Evolutionary conservation across 106 monocot genomes (phyloP), one percentile per base, ranked within the genome.

Genomic region (Allium sativum): DNA sequence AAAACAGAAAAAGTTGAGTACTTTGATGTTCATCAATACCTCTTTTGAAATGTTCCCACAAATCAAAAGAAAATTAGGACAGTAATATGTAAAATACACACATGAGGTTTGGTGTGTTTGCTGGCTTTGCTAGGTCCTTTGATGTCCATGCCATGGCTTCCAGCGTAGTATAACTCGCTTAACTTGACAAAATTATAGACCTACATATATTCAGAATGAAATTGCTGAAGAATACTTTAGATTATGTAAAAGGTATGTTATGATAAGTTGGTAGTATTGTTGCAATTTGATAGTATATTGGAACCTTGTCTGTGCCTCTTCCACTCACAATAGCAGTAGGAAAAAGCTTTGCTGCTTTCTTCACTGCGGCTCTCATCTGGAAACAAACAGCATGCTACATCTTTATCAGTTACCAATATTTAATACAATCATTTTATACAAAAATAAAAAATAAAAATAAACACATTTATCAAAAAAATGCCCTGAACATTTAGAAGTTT

Each of bases 81-180:
- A 50, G 11, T 50, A 12, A 50, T 50, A 12, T 50, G 48, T 50
- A 50, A 50, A 50, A 21, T 12, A 46, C 75, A 21, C 43, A 79
- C 79, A 58, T 81, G 69, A 58, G 78, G 42, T 68, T 76, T 82
- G 45, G 61, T 73, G 73, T 74, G 63, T 21, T 62, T 79, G 18
- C 45, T 62, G 0, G 48, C 72, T 48, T 74, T 82, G 54, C 59
- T 65, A 53, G 88, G 87, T 42, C 77, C 84, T 68, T 84, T 88
- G 21, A 93, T 93, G 79, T 93, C 93, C 93, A 93, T 84, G 44
- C 93, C 93, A 70, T 91, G 90, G 75, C 90, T 86, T 8, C 90
- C 90, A 15, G 85, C 90, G 40, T 91, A 91, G 73, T 77, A 91
- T 13, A 91, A 60, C 70, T 91, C 85, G 15, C 82, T 72, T 56